phyloP scores from a whole-genome alignment of 345 rosid genomes.

The Corchorus olitorius region DNA sequence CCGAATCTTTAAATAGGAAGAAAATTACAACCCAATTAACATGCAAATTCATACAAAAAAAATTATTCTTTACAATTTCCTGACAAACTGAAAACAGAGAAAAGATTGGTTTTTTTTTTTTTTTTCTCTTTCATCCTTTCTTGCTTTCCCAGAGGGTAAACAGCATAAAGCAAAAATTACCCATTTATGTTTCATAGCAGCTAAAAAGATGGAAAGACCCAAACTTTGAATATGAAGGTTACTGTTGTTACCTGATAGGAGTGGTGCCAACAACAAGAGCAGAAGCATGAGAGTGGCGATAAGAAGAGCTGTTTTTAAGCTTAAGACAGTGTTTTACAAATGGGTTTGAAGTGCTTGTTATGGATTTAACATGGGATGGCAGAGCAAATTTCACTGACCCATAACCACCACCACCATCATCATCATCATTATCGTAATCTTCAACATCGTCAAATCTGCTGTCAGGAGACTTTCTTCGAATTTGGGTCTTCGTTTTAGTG shows the following conservation, averaged over 20 bases:
- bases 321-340: constrained; percentile 89
- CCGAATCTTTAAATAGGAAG: background rate
- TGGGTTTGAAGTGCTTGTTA: constrained; percentile 77
- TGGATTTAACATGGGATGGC: constrained; percentile 52
- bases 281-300: constrained; percentile 77
- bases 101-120: background rate
- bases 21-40: background rate
- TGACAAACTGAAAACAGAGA: background rate
- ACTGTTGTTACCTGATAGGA: constrained; percentile 61
- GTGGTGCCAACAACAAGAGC: constrained; percentile 79
- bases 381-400: constrained; percentile 27
- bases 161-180: background rate
- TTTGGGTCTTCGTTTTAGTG: constrained; percentile 25
- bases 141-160: background rate
- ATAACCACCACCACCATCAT: constrained; percentile 17
- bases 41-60: background rate
- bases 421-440: constrained; percentile 5
- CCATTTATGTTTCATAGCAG: background rate
- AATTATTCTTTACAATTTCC: background rate
- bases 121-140: background rate
- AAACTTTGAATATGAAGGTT: background rate
- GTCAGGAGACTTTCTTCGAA: constrained; percentile 19
- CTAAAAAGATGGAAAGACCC: background rate
- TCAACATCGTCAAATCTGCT: background rate
- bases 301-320: constrained; percentile 77